These are phyloP conservation scores for Centaurea solstitialis DNA, from an alignment of 129 eudicot species.

Conservation along the genomic window DNA sequence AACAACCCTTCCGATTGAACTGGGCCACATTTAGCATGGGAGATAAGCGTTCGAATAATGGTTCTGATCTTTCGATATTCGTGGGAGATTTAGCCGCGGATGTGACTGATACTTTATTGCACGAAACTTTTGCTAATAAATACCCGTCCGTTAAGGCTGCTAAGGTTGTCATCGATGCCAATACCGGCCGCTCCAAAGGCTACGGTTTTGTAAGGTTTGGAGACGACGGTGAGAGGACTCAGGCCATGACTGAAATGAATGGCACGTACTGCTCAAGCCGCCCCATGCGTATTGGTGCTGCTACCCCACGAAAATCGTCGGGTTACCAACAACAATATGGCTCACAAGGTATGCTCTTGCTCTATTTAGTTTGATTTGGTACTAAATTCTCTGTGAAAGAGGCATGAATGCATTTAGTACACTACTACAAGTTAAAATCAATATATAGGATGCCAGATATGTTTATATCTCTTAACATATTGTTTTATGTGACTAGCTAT, in stretches of 20 bases:
- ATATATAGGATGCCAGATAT: not conserved
- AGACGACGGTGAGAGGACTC: conserved; percentile 80
- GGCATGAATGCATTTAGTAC: not conserved
- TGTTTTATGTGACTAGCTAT: not conserved
- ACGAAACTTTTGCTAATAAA: conserved; percentile 68
- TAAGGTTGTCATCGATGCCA: conserved; percentile 82
- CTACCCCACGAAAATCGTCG: conserved; percentile 75
- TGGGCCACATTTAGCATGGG: conserved; percentile 97
- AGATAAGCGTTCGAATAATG: conserved; percentile 79
- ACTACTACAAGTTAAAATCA: not conserved
- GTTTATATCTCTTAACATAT: not conserved
- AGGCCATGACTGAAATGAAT: conserved; percentile 90
- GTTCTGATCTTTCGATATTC: conserved; percentile 87
- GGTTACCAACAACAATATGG: conserved; percentile 70
- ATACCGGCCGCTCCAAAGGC: conserved; percentile 86
- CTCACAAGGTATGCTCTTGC: conserved; percentile 48
- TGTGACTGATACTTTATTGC: conserved; percentile 78
- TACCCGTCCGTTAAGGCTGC: conserved; percentile 88
- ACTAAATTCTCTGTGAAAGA: not conserved
- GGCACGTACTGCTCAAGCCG: conserved; percentile 78
- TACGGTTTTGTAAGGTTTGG: conserved; percentile 95
- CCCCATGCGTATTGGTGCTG: conserved; percentile 90
- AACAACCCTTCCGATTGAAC: conserved; percentile 77
- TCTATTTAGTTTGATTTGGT: not conserved
- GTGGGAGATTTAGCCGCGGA: conserved; percentile 94